phyloP scores from a whole-genome alignment of 2,329 filamentous ascomycete species.

The Aspergillus tanneri region DNA sequence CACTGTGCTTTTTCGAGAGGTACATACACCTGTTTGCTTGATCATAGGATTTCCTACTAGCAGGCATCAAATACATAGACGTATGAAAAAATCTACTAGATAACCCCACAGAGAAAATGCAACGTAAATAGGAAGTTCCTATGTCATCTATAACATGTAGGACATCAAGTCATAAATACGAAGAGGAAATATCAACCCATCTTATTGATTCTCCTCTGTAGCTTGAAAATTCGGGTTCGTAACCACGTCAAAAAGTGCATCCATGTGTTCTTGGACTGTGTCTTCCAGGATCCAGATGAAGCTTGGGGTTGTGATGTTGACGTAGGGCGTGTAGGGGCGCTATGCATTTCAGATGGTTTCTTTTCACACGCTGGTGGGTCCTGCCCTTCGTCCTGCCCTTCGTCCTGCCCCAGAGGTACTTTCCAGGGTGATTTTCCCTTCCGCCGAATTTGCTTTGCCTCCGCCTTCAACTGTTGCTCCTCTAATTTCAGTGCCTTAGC shows the following conservation, averaged over 20 bases:
- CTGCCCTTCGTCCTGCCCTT: constrained; percentile 12
- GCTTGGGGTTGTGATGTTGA: constrained; percentile 10
- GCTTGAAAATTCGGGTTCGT: constrained; percentile 55
- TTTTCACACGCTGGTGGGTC: constrained; percentile 15
- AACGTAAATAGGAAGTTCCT: no score
- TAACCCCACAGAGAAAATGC: no score
- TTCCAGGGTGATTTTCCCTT: constrained; percentile 39
- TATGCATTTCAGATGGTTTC: constrained; percentile 21
- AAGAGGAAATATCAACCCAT: constrained; percentile 18
- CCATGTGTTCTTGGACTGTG: constrained; percentile 46
- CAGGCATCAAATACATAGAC: no score
- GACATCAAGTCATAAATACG: no score
- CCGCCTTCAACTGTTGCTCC: constrained; percentile 52
- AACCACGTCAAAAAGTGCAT: constrained; percentile 58
- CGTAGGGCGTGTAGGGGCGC: constrained; percentile 3
- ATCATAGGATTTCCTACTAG: no score
- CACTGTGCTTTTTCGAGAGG: no score
- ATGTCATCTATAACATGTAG: no score
- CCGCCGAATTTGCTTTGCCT: constrained; percentile 45
- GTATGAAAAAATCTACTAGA: no score
- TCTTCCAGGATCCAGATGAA: constrained; percentile 29
- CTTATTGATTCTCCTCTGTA: constrained; percentile 40
- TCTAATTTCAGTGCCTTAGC: constrained; percentile 57
- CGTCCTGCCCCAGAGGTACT: constrained; percentile 23
- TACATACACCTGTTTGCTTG: no score